Conservation (phyloP, 192 early-diverging fungal genomes). For the Backusella sp. region DNA sequence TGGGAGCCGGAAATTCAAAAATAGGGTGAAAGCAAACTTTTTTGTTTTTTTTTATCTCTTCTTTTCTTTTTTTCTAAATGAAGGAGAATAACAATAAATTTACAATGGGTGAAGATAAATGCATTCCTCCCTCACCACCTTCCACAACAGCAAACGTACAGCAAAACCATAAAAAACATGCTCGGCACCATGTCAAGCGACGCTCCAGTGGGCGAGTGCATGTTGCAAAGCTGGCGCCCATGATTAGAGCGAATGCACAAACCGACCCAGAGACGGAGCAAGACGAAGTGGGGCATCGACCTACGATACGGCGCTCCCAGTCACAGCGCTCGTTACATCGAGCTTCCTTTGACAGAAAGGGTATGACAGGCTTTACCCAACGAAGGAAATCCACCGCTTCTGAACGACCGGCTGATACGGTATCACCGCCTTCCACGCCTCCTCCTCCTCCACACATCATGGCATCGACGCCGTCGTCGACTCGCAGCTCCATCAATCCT, state of each 20-base stretch:
- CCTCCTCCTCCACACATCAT: neutral
- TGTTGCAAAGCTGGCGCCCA: conserved; percentile 25
- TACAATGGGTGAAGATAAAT: conserved; percentile 9
- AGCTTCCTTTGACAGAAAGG: conserved; percentile 14
- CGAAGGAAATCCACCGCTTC: conserved; percentile 1
- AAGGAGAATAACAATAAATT: conserved; percentile 5
- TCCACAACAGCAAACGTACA: neutral
- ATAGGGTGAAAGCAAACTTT: neutral
- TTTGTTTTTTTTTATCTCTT: neutral
- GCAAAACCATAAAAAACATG: conserved; percentile 9
- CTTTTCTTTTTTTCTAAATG: neutral
- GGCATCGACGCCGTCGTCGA: neutral
- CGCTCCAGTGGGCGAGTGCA: conserved; percentile 26
- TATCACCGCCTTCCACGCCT: neutral
- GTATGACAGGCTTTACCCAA: neutral
- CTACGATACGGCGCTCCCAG: conserved; percentile 13
- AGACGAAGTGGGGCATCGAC: neutral
- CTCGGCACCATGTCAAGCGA: conserved; percentile 27
- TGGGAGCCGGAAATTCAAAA: neutral
- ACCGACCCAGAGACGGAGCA: conserved; percentile 9
- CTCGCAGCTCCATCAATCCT: neutral
- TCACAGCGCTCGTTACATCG: conserved; percentile 11
- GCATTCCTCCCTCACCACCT: neutral
- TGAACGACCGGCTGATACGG: neutral
- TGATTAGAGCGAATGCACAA: conserved; percentile 7